Conservation (phyloP, 2,329 filamentous ascomycete species). For the Colletotrichum sp. region DNA sequence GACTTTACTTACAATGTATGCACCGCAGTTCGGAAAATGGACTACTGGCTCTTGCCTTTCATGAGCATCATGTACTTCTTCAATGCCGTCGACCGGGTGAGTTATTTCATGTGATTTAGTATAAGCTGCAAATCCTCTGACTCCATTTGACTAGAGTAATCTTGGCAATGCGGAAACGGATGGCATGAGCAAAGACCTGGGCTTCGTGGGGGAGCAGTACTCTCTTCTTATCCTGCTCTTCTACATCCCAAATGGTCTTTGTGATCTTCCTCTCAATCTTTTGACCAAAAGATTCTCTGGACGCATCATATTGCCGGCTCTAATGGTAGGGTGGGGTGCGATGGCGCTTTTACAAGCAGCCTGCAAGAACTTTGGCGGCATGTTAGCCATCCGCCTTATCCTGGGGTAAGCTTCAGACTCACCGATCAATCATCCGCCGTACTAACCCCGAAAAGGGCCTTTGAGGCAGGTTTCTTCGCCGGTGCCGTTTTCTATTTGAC, state of each 20-base stretch:
- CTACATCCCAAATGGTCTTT: constrained; percentile 55
- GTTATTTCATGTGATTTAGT: not conserved
- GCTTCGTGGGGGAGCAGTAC: constrained; percentile 46
- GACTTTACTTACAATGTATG: not conserved
- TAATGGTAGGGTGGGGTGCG: constrained; percentile 54
- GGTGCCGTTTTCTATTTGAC: constrained; percentile 59
- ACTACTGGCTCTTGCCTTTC: constrained; percentile 45
- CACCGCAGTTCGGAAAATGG: constrained; percentile 36
- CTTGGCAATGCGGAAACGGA: constrained; percentile 57
- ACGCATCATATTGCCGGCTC: constrained; percentile 30
- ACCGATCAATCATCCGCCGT: not conserved
- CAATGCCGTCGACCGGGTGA: constrained; percentile 23
- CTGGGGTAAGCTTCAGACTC: constrained; percentile 28
- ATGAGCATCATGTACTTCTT: constrained; percentile 40
- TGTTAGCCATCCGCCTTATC: constrained; percentile 55
- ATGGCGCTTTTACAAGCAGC: constrained; percentile 41
- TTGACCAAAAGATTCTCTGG: constrained; percentile 49
- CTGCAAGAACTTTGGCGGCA: constrained; percentile 49
- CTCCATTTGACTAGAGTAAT: constrained; percentile 37
- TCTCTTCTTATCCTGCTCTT: constrained; percentile 53
- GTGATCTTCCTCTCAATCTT: constrained; percentile 53
- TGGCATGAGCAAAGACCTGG: constrained; percentile 39
- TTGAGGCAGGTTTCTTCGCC: constrained; percentile 61
- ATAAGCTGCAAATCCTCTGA: not conserved
- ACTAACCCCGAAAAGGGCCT: constrained; percentile 26